phyloP scores from a whole-genome alignment of 1,284 basidiomycete genomes.

The Kwoniella shivajii region DNA sequence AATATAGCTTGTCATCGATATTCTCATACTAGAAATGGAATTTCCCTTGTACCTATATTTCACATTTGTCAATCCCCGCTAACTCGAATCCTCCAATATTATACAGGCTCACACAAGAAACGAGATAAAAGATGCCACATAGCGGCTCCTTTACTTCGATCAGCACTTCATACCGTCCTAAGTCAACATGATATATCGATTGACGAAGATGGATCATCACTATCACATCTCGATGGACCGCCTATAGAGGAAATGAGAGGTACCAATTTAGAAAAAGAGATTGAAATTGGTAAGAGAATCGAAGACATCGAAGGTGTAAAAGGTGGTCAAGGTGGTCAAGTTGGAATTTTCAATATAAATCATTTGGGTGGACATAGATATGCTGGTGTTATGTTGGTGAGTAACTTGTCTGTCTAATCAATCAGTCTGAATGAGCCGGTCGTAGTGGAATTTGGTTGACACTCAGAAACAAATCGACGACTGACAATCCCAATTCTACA shows the following conservation, averaged over 20 bases:
- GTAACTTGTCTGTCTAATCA: no score
- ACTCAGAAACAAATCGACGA: no score
- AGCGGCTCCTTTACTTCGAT: slow-evolving; percentile 77
- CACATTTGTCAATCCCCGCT: no score
- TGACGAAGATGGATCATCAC: slow-evolving; percentile 49
- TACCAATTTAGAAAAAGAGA: slow-evolving; percentile 55
- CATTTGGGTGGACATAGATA: slow-evolving; percentile 91
- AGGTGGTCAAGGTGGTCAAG: slow-evolving; percentile 58
- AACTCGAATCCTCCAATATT: background rate
- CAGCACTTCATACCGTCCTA: slow-evolving; percentile 42
- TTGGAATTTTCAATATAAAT: slow-evolving; percentile 79
- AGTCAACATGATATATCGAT: slow-evolving; percentile 46
- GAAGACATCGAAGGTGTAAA: slow-evolving; percentile 54
- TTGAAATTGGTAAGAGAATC: slow-evolving; percentile 58
- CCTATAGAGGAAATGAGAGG: slow-evolving; percentile 63
- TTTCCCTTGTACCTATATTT: no score
- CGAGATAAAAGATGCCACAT: slow-evolving; percentile 88
- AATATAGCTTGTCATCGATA: no score
- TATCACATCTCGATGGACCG: slow-evolving; percentile 62
- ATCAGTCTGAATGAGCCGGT: no score
- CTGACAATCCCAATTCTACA: no score
- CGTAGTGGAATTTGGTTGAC: no score
- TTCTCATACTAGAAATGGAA: no score
- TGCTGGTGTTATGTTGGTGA: slow-evolving; percentile 85
- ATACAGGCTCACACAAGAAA: slow-evolving; percentile 81